Conservation (phyloP, 2,329 filamentous ascomycete species). For the Arthrobotrys musiformis region DNA sequence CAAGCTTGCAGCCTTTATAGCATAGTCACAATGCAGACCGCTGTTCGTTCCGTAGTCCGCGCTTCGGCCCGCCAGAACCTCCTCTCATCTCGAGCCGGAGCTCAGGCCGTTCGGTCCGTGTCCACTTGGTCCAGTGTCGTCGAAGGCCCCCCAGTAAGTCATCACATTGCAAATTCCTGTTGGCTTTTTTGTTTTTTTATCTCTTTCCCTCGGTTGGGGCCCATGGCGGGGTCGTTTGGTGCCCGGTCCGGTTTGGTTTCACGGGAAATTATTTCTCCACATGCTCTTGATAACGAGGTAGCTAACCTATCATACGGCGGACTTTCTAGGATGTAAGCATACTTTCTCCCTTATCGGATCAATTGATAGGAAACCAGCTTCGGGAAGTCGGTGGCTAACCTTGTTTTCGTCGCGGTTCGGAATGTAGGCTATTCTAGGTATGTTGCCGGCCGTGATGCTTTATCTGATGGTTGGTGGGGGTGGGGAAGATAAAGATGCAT, state of each 20-base stretch:
- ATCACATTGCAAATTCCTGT: slow-evolving; percentile 33
- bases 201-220: slow-evolving; percentile 3
- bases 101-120: slow-evolving; percentile 69
- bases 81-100: slow-evolving; percentile 56
- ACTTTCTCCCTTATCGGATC: not conserved
- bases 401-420: slow-evolving; percentile 30
- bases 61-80: slow-evolving; percentile 45
- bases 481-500: slow-evolving; percentile 3
- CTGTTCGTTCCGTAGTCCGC: slow-evolving; percentile 42
- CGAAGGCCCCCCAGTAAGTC: slow-evolving; percentile 90
- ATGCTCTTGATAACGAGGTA: slow-evolving; percentile 41
- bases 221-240: slow-evolving; percentile 18
- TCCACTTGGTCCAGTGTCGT: slow-evolving; percentile 92
- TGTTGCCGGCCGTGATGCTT: slow-evolving; percentile 29
- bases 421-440: slow-evolving; percentile 65
- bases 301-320: slow-evolving; percentile 46
- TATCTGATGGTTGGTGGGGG: not conserved
- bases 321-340: slow-evolving; percentile 63
- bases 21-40: slow-evolving; percentile 50
- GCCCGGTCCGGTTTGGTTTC: slow-evolving; percentile 6
- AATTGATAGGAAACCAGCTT: slow-evolving; percentile 20
- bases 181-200: slow-evolving; percentile 14
- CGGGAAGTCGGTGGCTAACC: slow-evolving; percentile 16
- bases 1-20: not conserved
- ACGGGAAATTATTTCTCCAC: slow-evolving; percentile 35